A percentile compares a stretch with the other conserved stretches of the same genome.
Evolutionary conservation across 2,329 filamentous ascomycete genomes (phyloP).

Genomic region (Zymoseptoria pseudotritici): DNA sequence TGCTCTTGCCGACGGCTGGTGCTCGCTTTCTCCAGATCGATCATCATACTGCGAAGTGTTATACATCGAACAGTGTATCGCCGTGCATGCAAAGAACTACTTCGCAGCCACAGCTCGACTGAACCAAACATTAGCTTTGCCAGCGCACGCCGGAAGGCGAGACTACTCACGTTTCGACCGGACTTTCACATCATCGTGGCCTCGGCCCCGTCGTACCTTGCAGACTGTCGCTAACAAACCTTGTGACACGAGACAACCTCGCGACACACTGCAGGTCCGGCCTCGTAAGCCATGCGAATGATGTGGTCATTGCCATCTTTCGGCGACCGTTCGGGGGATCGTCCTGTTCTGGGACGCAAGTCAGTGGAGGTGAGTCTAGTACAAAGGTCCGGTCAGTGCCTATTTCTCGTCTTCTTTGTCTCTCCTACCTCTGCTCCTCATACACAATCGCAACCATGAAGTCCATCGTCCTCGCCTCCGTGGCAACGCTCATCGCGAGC

Average conservation of each 20-base stretch:
- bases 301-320: not conserved
- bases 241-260: not conserved
- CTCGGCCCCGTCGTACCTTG: not conserved
- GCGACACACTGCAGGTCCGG: not conserved
- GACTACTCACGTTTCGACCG: not conserved
- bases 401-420: not conserved
- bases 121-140: not conserved
- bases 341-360: not conserved
- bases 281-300: not conserved
- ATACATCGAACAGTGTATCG: too few species aligned
- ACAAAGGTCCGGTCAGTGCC: not conserved
- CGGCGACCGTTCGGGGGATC: not conserved
- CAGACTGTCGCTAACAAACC: not conserved
- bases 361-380: not conserved
- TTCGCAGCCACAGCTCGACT: too few species aligned
- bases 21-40: not conserved
- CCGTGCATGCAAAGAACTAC: too few species aligned
- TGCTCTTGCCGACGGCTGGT: not conserved
- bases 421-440: not conserved
- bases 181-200: not conserved
- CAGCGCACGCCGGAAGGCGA: not conserved
- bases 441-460: constrained; percentile 6
- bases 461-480: not conserved
- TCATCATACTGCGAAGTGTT: too few species aligned
- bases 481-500: constrained; percentile 4